Evolutionary conservation across 148 eudicot genomes (phyloP), one percentile per base, ranked within the genome.

Genomic region (Rhododendron molle): DNA sequence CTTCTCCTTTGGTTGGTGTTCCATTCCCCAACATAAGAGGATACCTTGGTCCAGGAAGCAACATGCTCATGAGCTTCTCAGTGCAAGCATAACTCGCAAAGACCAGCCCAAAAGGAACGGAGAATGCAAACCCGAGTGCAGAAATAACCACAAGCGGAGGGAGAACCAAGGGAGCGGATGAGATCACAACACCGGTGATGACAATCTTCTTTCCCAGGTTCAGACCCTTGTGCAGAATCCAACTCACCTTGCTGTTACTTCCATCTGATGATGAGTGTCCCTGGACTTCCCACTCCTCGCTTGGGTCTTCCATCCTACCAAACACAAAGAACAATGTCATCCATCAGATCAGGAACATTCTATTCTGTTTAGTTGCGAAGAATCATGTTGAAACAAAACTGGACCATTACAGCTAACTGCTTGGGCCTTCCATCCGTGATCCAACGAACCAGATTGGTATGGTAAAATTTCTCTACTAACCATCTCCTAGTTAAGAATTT

Each of bases 151-250:
- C 88, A 62, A 94, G 88, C 0, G 95, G 92, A 85, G 98, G 99
- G 83, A 96, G 91, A 86, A 95, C 87, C 44, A 96, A 76, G 1
- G 99, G 93, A 28, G 90, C 92, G 38, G 99, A 91, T 69, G 99
- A 90, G 71, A 93, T 89, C 58, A 93, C 86, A 26, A 90, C 83
- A 36, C 96, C 93, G 0, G 93, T 85, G 1, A 94, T 46, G 28
- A 86, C 90, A 84, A 92, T 85, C 85, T 88, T 94, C 88, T 90
- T 94, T 44, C 98, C 96, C n/a, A 93, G 62, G 69, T 74, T 83
- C 67, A 93, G 83, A 69, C 94, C 94, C 81, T 62, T 86, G 74
- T 87, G 65, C 86, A 93, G 86, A 23, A 93, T 79, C 93, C 92
- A 85, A 40, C 90, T 76, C 67, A 84, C 62, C n/a, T 80, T 86